A percentile compares a stretch with the other conserved stretches of the same genome.
These are phyloP conservation scores for Trametes cubensis DNA, from an alignment of 768 basidiomycete species.

Conservation along the genomic window DNA sequence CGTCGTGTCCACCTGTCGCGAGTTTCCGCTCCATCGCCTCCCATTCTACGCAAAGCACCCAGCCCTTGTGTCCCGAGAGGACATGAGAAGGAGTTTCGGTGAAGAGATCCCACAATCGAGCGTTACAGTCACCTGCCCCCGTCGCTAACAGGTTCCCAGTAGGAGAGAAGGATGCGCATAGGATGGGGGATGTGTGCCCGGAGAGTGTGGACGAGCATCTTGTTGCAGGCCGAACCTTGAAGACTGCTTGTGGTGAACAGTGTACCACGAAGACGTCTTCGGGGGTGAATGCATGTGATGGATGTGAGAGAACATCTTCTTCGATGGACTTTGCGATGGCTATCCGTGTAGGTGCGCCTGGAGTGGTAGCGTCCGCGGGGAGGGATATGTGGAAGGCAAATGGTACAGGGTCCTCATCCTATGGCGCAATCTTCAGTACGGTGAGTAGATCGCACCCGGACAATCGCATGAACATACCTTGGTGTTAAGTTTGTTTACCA, in stretches of 20 bases:
- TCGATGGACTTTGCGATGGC: slow-evolving; percentile 85
- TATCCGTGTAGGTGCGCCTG: slow-evolving; percentile 71
- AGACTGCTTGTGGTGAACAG: slow-evolving; percentile 95
- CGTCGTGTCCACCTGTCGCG: slow-evolving; percentile 94
- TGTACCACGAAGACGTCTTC: slow-evolving; percentile 89
- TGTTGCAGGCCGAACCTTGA: slow-evolving; percentile 90
- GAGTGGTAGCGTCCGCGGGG: slow-evolving; percentile 53
- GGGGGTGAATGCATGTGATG: slow-evolving; percentile 70
- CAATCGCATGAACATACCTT: slow-evolving; percentile 50
- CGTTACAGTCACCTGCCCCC: slow-evolving; percentile 92
- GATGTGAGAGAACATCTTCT: slow-evolving; percentile 74
- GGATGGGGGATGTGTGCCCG: slow-evolving; percentile 89
- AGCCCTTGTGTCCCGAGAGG: slow-evolving; percentile 87
- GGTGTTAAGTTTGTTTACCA: slow-evolving; percentile 86
- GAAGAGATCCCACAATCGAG: slow-evolving; percentile 90
- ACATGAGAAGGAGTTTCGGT: slow-evolving; percentile 91
- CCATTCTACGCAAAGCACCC: slow-evolving; percentile 98
- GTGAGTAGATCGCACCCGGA: neutral
- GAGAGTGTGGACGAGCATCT: slow-evolving; percentile 91
- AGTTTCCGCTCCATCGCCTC: slow-evolving; percentile 89
- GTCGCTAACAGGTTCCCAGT: slow-evolving; percentile 91
- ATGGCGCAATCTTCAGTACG: slow-evolving; percentile 5
- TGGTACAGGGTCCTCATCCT: slow-evolving; percentile 89
- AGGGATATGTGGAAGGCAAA: slow-evolving; percentile 87
- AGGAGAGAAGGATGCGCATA: slow-evolving; percentile 95